Conservation (phyloP, 2,329 filamentous ascomycete genomes). For the Microthyrium microscopicum region DNA sequence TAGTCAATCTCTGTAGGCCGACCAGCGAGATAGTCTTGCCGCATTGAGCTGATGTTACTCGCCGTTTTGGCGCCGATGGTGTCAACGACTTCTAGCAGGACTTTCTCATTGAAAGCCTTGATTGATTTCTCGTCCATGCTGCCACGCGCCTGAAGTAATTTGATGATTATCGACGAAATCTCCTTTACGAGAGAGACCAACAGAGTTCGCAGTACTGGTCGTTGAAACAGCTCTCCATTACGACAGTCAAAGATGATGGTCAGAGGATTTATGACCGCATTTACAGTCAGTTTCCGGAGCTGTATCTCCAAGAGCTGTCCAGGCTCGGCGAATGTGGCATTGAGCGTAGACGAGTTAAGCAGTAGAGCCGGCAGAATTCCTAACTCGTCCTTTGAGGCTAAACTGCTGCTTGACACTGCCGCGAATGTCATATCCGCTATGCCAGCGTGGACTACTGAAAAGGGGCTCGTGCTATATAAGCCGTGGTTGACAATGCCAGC, state of each 20-base stretch:
- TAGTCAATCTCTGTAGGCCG: conserved; percentile 61
- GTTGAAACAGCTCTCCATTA: conserved; percentile 55
- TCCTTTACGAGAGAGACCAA: conserved; percentile 61
- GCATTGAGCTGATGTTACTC: conserved; percentile 48
- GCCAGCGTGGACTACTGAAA: conserved; percentile 40
- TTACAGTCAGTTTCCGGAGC: conserved; percentile 61
- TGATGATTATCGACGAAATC: conserved; percentile 52
- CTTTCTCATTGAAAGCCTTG: conserved; percentile 41
- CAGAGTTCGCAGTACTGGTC: conserved; percentile 45
- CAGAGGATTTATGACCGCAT: conserved; percentile 63
- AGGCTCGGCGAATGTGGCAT: conserved; percentile 40
- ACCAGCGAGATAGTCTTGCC: conserved; percentile 45
- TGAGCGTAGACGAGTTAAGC: conserved; percentile 38
- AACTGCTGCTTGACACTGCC: conserved; percentile 13
- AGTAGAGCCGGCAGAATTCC: too few species aligned
- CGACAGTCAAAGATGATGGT: conserved; percentile 62
- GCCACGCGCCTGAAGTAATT: conserved; percentile 44
- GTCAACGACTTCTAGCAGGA: conserved; percentile 44
- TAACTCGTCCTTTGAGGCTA: conserved; percentile 2
- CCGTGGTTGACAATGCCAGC: conserved; percentile 50
- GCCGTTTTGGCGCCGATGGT: conserved; percentile 37
- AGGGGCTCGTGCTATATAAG: conserved; percentile 31
- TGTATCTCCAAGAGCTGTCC: conserved; percentile 53
- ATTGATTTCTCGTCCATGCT: conserved; percentile 41
- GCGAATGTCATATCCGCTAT: too few species aligned